Evolutionary conservation across 1,139 yeast genomes (phyloP).

Genomic region (Pichia inconspicua): DNA sequence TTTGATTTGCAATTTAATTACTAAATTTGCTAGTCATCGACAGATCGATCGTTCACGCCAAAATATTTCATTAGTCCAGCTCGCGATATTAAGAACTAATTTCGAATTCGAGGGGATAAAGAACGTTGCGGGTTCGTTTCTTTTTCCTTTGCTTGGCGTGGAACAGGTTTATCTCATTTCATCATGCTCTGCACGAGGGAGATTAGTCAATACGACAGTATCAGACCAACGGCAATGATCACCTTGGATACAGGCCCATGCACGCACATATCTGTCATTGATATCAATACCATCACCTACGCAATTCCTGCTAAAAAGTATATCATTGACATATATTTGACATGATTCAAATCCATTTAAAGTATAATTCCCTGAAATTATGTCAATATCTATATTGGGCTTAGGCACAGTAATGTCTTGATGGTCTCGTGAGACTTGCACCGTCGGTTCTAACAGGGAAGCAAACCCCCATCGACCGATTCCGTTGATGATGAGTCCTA

Average conservation of each 20-base stretch:
- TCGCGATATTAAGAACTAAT: no score
- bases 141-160: no score
- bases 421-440: constrained; percentile 4
- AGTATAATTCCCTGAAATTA: no score
- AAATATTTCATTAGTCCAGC: no score
- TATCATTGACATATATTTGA: not conserved
- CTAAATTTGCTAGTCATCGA: no score
- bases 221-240: not conserved
- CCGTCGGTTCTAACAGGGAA: constrained; percentile 2
- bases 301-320: not conserved
- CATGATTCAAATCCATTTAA: not conserved
- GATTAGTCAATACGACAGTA: not conserved
- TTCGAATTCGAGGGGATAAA: no score
- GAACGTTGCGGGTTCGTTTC: no score
- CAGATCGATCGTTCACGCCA: no score
- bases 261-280: not conserved
- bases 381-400: constrained; percentile 48
- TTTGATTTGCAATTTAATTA: no score
- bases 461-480: constrained; percentile 92
- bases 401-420: not conserved
- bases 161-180: no score
- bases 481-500: constrained; percentile 79
- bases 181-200: no score
- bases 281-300: not conserved
- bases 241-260: not conserved